phyloP scores from a whole-genome alignment of 495 filamentous ascomycete genomes.

The Coniosporium apollinis region DNA sequence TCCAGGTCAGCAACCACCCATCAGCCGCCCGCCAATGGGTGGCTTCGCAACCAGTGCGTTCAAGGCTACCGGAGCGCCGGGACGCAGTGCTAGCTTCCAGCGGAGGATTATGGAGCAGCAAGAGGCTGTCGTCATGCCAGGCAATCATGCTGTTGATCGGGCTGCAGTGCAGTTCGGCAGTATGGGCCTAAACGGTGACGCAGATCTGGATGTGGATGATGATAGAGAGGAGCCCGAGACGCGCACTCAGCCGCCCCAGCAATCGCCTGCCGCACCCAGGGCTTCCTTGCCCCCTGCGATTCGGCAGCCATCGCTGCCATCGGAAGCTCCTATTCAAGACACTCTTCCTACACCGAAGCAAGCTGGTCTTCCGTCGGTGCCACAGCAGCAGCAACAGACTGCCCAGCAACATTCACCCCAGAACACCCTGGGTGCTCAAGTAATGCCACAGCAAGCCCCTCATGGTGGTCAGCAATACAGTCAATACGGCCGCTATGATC shows the following conservation, averaged over 20 bases:
- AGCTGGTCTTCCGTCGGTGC: slow-evolving; percentile 27
- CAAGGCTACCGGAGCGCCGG: slow-evolving; percentile 47
- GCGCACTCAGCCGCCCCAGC: slow-evolving; percentile 80
- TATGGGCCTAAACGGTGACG: slow-evolving; percentile 70
- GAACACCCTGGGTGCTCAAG: slow-evolving; percentile 31
- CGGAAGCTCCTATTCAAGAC: slow-evolving; percentile 14
- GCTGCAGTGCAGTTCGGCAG: slow-evolving; percentile 95
- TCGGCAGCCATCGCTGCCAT: slow-evolving; percentile 17
- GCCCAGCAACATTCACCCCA: slow-evolving; percentile 31
- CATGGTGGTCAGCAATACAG: slow-evolving; percentile 28
- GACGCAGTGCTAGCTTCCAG: slow-evolving; percentile 58
- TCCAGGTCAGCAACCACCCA: slow-evolving; percentile 37
- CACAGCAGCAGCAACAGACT: slow-evolving; percentile 28
- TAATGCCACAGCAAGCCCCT: slow-evolving; percentile 18
- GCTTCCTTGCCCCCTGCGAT: slow-evolving; percentile 72
- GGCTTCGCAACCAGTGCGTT: slow-evolving; percentile 58
- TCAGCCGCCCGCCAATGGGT: slow-evolving; percentile 41
- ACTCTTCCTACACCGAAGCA: slow-evolving; percentile 26
- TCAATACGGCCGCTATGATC: slow-evolving; percentile 58
- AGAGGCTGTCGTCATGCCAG: slow-evolving; percentile 95
- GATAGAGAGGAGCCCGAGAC: slow-evolving; percentile 93
- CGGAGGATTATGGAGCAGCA: slow-evolving; percentile 82
- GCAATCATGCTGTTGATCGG: slow-evolving; percentile 89
- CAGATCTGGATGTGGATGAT: slow-evolving; percentile 71
- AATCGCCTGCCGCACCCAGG: slow-evolving; percentile 76